These are phyloP conservation scores for Erodium moschatum DNA, from an alignment of 441 rosid genomes.

Conservation along the genomic window DNA sequence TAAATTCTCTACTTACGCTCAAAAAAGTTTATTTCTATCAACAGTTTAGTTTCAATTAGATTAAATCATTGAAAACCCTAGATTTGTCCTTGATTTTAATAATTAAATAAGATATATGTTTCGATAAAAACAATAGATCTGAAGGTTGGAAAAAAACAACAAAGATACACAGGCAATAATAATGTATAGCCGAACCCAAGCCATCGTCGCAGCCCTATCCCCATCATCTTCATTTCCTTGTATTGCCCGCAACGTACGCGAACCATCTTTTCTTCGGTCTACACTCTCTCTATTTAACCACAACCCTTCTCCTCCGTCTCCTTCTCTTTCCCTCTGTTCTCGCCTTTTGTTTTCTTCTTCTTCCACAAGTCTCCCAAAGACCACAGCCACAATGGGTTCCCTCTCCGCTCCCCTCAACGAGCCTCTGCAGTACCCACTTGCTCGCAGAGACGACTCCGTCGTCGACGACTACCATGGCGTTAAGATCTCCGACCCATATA, in stretches of 20 bases:
- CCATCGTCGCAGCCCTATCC: not conserved
- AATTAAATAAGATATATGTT: too few relatives aligned
- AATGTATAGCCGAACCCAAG: not conserved
- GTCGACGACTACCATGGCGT: conserved; percentile 76
- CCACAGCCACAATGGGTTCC: conserved; percentile 46
- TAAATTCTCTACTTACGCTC: too few relatives aligned
- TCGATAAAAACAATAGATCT: too few relatives aligned
- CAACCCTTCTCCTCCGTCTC: not conserved
- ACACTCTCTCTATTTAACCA: not conserved
- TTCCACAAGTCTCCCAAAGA: not conserved
- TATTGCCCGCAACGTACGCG: conserved; percentile 4
- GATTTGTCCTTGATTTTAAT: too few relatives aligned
- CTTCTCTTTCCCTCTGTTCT: not conserved
- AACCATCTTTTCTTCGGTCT: not conserved
- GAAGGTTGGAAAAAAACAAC: too few relatives aligned
- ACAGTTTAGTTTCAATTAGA: too few relatives aligned
- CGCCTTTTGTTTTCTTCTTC: not conserved
- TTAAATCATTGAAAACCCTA: too few relatives aligned
- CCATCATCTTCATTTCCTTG: not conserved
- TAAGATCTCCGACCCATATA: conserved; percentile 62
- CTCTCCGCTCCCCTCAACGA: conserved; percentile 28
- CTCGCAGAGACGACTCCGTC: conserved; percentile 60
- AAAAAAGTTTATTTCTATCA: too few relatives aligned
- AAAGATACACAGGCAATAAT: too few relatives aligned
- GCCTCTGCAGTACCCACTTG: conserved; percentile 45